Conservation (phyloP, 2,329 filamentous ascomycete species). For the Phialophora macrospora region DNA sequence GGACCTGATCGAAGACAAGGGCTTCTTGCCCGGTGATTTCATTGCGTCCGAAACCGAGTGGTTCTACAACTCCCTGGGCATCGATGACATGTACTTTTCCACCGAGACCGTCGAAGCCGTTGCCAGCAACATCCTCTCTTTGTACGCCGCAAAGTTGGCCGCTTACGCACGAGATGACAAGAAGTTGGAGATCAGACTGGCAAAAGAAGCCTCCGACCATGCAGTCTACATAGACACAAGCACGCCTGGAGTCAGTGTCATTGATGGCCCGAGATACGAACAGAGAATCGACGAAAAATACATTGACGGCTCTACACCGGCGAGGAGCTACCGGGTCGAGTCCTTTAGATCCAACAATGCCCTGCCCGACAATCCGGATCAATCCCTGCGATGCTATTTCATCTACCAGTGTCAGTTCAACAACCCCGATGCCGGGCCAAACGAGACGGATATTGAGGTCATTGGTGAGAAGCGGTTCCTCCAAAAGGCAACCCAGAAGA, state of each 20-base stretch:
- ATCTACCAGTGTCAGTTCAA: slow-evolving; percentile 96
- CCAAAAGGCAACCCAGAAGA: slow-evolving; percentile 94
- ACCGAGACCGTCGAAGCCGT: slow-evolving; percentile 86
- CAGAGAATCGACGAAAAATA: slow-evolving; percentile 94
- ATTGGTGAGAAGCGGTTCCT: slow-evolving; percentile 94
- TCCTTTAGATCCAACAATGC: slow-evolving; percentile 91
- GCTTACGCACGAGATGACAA: slow-evolving; percentile 92
- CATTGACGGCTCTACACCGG: slow-evolving; percentile 74
- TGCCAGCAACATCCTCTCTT: slow-evolving; percentile 89
- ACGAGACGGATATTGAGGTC: slow-evolving; percentile 86
- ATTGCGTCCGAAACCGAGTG: slow-evolving; percentile 85
- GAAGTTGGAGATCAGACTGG: slow-evolving; percentile 88
- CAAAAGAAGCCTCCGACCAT: slow-evolving; percentile 93
- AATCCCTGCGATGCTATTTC: slow-evolving; percentile 95
- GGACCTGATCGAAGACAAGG: slow-evolving; percentile 75
- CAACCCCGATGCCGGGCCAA: slow-evolving; percentile 70
- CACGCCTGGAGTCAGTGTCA: slow-evolving; percentile 77
- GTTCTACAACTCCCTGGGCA: slow-evolving; percentile 98
- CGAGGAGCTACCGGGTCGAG: slow-evolving; percentile 87
- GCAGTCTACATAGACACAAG: slow-evolving; percentile 99
- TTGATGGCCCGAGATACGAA: slow-evolving; percentile 87
- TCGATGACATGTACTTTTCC: slow-evolving; percentile 98
- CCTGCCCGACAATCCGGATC: slow-evolving; percentile 73
- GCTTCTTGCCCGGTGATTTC: slow-evolving; percentile 83
- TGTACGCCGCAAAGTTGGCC: slow-evolving; percentile 96